phyloP scores from a whole-genome alignment of 371 early-diverging fungal species.

The Batkoa obscura region DNA sequence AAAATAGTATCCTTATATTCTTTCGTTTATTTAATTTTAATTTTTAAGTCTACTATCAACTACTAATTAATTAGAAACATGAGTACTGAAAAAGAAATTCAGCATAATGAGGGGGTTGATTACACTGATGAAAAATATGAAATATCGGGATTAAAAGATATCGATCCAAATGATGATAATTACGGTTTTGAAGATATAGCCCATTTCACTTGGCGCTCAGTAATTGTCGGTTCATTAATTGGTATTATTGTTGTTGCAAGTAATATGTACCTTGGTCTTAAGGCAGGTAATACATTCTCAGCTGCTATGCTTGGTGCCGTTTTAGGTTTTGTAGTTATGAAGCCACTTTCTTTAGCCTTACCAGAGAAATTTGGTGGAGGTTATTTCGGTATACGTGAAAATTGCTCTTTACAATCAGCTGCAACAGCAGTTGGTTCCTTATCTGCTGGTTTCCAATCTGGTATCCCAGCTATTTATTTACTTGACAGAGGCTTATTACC shows the following conservation, averaged over 20 bases:
- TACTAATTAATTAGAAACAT: too few species aligned
- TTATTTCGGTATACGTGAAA: conserved; percentile 47
- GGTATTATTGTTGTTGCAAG: conserved; percentile 24
- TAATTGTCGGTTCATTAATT: conserved; percentile 20
- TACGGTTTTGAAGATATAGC: neutral
- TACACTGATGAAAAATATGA: too few species aligned
- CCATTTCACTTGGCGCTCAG: conserved; percentile 14
- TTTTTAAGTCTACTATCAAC: too few species aligned
- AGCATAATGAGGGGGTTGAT: too few species aligned
- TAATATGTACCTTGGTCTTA: conserved; percentile 28
- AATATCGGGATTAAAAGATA: too few species aligned
- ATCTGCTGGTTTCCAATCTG: conserved; percentile 42
- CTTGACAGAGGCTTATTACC: conserved; percentile 25
- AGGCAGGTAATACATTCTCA: conserved; percentile 24
- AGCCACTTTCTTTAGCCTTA: conserved; percentile 26
- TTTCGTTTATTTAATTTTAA: too few species aligned
- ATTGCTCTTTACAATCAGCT: conserved; percentile 42
- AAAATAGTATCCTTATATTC: too few species aligned
- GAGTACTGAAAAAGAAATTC: too few species aligned
- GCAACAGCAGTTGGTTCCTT: conserved; percentile 53
- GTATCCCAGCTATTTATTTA: conserved; percentile 51
- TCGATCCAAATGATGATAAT: neutral
- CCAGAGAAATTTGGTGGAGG: conserved; percentile 29
- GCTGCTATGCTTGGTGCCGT: conserved; percentile 41
- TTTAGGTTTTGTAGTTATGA: conserved; percentile 42